phyloP scores from a whole-genome alignment of 2,329 filamentous ascomycete genomes.

The Sporothrix humicola region DNA sequence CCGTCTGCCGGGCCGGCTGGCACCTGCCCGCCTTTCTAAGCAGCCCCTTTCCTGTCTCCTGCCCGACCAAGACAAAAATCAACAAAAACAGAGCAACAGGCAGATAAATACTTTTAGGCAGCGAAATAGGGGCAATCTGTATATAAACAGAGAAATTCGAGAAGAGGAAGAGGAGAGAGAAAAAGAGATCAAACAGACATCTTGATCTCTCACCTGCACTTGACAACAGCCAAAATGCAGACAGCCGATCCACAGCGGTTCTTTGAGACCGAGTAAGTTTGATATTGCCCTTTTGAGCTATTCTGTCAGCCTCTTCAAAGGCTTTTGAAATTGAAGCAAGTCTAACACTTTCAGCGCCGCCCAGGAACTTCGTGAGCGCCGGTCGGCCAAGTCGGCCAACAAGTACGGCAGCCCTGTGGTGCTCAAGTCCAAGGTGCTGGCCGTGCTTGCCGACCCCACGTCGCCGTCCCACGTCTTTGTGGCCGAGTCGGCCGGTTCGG shows the following conservation, averaged over 20 bases:
- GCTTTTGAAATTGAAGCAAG: neutral
- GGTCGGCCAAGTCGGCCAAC: conserved; percentile 74
- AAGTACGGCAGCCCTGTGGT: conserved; percentile 80
- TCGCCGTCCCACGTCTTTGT: conserved; percentile 69
- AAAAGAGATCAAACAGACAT: neutral
- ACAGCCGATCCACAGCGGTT: conserved; percentile 80
- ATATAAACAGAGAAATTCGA: neutral
- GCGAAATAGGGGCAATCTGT: neutral
- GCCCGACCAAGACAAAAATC: neutral
- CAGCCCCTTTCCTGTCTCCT: neutral
- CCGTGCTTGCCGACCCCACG: conserved; percentile 70
- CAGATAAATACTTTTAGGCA: conserved; percentile 19
- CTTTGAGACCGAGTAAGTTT: conserved; percentile 84
- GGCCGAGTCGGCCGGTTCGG: conserved; percentile 83
- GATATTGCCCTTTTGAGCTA: no score
- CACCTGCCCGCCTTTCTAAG: conserved; percentile 22
- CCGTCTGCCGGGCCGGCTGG: conserved; percentile 13
- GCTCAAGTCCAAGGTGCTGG: conserved; percentile 85
- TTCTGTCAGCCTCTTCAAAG: no score
- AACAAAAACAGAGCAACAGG: conserved; percentile 2
- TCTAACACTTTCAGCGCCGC: conserved; percentile 55
- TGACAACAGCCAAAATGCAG: conserved; percentile 55
- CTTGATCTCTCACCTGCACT: neutral
- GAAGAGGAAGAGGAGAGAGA: neutral
- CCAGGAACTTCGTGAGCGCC: conserved; percentile 60